Evolutionary conservation across 2,329 filamentous ascomycete species (phyloP).

Genomic region (Trichoderma atrobrunneum): DNA sequence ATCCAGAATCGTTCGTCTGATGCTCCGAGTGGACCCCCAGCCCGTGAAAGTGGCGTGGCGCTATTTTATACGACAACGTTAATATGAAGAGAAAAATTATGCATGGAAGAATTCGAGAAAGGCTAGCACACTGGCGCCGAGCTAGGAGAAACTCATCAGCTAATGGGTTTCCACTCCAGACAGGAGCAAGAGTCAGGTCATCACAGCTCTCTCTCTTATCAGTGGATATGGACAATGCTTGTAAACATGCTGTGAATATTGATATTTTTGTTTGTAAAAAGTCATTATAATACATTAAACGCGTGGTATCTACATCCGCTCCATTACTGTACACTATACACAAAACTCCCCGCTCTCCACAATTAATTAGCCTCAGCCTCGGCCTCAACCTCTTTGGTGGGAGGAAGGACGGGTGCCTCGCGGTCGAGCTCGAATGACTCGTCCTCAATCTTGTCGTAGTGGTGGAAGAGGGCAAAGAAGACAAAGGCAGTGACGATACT

Average conservation of each 20-base stretch:
- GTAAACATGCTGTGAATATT: background rate
- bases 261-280: background rate
- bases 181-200: constrained; percentile 7
- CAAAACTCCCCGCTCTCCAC: background rate
- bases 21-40: background rate
- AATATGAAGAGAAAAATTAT: background rate
- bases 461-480: constrained; percentile 48
- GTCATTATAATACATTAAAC: constrained; percentile 2
- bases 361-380: background rate
- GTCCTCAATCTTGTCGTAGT: constrained; percentile 39
- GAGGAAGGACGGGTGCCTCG: constrained; percentile 22
- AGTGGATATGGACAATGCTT: background rate
- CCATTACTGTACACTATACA: background rate
- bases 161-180: background rate
- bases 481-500: constrained; percentile 47
- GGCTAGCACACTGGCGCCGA: background rate
- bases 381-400: constrained; percentile 9
- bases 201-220: background rate
- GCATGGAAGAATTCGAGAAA: constrained; percentile 15
- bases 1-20: background rate
- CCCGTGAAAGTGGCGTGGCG: background rate
- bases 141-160: background rate
- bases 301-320: background rate
- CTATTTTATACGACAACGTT: background rate
- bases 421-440: constrained; percentile 40